A percentile compares a stretch with the other conserved stretches of the same genome.
phyloP scores from a whole-genome alignment of 1,139 yeast species.

The Yamadazyma atlantica region DNA sequence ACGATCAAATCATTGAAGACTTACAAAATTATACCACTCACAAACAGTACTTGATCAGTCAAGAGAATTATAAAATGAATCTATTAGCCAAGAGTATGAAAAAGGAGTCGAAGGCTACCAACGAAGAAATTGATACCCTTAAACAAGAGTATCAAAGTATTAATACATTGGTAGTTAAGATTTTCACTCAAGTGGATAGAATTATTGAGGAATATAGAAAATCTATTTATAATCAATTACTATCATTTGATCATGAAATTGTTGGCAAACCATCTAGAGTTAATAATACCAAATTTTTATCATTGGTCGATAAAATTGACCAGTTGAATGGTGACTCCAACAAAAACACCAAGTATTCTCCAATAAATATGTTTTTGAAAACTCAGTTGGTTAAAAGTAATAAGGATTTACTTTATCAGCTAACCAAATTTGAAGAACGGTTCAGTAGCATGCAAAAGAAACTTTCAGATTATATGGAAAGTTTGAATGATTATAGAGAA shows the following conservation, averaged over 20 bases:
- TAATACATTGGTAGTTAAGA: constrained; percentile 37
- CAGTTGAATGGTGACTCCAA: constrained; percentile 25
- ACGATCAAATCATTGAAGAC: constrained; percentile 68
- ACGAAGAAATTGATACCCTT: constrained; percentile 18
- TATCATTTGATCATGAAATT: constrained; percentile 41
- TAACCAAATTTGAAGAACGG: constrained; percentile 33
- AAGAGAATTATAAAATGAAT: constrained; percentile 18
- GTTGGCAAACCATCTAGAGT: constrained; percentile 12
- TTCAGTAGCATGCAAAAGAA: constrained; percentile 43
- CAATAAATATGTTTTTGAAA: constrained; percentile 38
- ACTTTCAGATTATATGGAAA: constrained; percentile 35
- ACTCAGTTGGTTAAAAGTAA: constrained; percentile 36
- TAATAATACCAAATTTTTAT: constrained; percentile 30
- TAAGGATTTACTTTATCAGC: constrained; percentile 38
- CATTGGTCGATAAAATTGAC: constrained; percentile 41
- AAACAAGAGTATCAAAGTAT: constrained; percentile 32
- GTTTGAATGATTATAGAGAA: constrained; percentile 31
- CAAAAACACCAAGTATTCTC: constrained; percentile 17
- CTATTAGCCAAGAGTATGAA: constrained; percentile 8
- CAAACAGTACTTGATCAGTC: constrained; percentile 20
- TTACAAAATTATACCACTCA: constrained; percentile 56
- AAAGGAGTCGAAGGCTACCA: constrained; percentile 15
- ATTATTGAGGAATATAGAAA: constrained; percentile 66
- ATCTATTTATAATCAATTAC: constrained; percentile 59
- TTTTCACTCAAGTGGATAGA: constrained; percentile 67